phyloP scores from a whole-genome alignment of 768 basidiomycete species.

The Hericium coralloides region DNA sequence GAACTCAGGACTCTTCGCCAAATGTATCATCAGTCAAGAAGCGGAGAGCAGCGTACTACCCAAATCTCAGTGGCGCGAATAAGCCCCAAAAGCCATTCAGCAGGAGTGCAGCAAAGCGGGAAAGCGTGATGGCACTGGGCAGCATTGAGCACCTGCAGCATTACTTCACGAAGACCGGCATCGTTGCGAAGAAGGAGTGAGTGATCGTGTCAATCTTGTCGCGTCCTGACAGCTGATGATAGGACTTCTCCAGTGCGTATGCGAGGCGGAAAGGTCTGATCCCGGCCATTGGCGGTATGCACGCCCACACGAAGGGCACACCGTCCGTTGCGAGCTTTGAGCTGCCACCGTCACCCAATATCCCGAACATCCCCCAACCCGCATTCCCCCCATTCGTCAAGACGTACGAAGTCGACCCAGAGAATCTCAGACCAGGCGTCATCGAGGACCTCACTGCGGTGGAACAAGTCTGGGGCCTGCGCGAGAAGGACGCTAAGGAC shows the following conservation, averaged over 20 bases:
- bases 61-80: conserved; percentile 58
- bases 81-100: conserved; percentile 83
- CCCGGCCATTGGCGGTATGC: conserved; percentile 62
- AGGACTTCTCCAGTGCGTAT: conserved; percentile 35
- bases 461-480: conserved; percentile 53
- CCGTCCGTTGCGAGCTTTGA: conserved; percentile 40
- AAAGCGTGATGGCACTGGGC: conserved; percentile 90
- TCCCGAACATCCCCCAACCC: conserved; percentile 38
- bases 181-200: conserved; percentile 64
- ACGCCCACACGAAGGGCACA: conserved; percentile 19
- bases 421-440: conserved; percentile 67
- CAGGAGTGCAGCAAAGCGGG: conserved; percentile 84
- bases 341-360: conserved; percentile 61
- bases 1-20: conserved; percentile 27
- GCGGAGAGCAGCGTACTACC: conserved; percentile 72
- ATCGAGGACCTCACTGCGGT: conserved; percentile 65
- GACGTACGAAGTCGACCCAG: conserved; percentile 66
- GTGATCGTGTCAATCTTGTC: conserved; percentile 19
- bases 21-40: conserved; percentile 34
- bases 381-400: conserved; percentile 49
- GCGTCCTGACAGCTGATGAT: conserved; percentile 2
- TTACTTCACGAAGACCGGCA: conserved; percentile 86
- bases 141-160: conserved; percentile 95
- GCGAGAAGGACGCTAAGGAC: conserved; percentile 3
- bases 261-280: conserved; percentile 48